phyloP scores from a whole-genome alignment of 768 basidiomycete genomes.

The Tubosaeta sp. region DNA sequence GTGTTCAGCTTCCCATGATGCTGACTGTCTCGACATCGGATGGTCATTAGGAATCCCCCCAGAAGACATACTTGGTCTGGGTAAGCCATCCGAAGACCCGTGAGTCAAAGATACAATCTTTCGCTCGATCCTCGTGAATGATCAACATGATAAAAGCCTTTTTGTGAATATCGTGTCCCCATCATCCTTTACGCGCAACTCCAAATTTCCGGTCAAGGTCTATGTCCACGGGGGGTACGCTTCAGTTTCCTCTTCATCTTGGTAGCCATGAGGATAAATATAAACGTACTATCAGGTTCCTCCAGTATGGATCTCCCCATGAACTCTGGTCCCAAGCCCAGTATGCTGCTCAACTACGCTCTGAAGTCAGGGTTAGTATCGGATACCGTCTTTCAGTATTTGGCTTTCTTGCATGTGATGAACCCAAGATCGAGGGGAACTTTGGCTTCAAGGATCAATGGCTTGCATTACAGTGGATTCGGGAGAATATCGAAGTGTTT shows the following conservation, averaged over 20 bases:
- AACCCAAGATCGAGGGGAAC: constrained; percentile 61
- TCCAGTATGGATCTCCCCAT: constrained; percentile 78
- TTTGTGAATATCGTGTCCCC: constrained; percentile 65
- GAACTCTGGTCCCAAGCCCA: constrained; percentile 58
- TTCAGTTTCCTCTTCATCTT: background rate
- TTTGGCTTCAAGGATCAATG: constrained; percentile 86
- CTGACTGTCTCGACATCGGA: background rate
- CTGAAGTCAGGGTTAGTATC: constrained; percentile 74
- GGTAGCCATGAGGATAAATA: too few relatives aligned
- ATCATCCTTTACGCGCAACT: constrained; percentile 37
- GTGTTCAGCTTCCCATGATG: background rate
- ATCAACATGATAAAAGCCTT: constrained; percentile 35
- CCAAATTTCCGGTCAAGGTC: constrained; percentile 59
- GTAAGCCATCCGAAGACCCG: constrained; percentile 69
- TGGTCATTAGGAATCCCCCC: constrained; percentile 38
- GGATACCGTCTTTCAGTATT: constrained; percentile 70
- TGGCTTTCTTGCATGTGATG: constrained; percentile 64
- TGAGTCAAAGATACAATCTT: constrained; percentile 22
- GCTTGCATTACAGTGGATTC: constrained; percentile 69
- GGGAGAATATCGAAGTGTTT: constrained; percentile 56
- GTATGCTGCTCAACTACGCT: constrained; percentile 56
- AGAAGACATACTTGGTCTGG: constrained; percentile 60
- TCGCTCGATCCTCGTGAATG: too few relatives aligned
- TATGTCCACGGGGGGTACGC: constrained; percentile 75
- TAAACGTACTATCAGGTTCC: constrained; percentile 44